phyloP scores from a whole-genome alignment of 148 eudicot species.

The Chenopodium berlandieri region DNA sequence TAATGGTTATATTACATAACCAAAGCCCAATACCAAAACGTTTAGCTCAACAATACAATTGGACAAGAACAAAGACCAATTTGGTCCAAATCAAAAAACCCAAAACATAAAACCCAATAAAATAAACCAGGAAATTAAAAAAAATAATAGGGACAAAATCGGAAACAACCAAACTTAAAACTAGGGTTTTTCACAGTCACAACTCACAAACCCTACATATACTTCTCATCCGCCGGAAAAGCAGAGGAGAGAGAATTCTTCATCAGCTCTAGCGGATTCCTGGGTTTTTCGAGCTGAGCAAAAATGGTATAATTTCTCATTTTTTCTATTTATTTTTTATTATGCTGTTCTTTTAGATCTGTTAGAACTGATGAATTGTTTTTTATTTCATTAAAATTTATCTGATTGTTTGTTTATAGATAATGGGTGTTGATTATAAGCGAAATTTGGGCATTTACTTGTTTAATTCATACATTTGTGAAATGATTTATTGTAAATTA shows the following conservation, averaged over 20 bases:
- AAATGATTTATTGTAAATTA: no score
- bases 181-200: constrained; percentile 11
- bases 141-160: neutral
- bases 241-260: neutral
- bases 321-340: no score
- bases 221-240: neutral
- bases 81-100: neutral
- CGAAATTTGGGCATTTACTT: no score
- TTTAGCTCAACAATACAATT: neutral
- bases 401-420: no score
- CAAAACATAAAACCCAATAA: neutral
- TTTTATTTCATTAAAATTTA: no score
- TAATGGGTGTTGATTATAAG: no score
- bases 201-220: constrained; percentile 13
- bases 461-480: no score
- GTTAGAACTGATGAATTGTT: no score
- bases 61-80: neutral
- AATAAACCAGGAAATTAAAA: neutral
- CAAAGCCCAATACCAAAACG: neutral
- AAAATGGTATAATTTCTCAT: constrained; percentile 15
- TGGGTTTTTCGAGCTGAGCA: neutral
- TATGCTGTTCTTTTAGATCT: no score
- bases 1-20: no score
- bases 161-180: neutral
- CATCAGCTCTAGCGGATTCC: neutral